Evolutionary conservation across 768 basidiomycete genomes (phyloP).

Genomic region (Suillus bovinus): DNA sequence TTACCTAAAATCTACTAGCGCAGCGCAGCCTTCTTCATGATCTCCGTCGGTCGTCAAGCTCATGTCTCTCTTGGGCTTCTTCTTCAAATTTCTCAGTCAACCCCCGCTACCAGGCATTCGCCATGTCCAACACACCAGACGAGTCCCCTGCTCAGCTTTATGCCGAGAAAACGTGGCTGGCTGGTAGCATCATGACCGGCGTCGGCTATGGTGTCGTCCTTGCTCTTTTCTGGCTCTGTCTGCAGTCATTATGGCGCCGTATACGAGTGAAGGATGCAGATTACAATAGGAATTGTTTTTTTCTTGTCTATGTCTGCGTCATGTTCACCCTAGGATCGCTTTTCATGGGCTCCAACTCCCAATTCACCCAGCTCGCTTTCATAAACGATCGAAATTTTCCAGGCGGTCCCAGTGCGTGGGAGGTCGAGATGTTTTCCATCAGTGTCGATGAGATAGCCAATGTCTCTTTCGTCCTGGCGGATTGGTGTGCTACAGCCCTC

Average conservation of each 20-base stretch:
- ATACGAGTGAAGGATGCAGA: conserved; percentile 17
- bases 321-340: conserved; percentile 27
- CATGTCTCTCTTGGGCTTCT: background rate
- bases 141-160: conserved; percentile 15
- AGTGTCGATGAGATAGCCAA: conserved; percentile 24
- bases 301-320: conserved; percentile 25
- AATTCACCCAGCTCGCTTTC: conserved; percentile 32
- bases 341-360: conserved; percentile 26
- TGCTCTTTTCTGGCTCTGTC: conserved; percentile 26
- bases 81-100: background rate
- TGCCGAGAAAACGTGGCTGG: conserved; percentile 31
- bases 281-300: conserved; percentile 18
- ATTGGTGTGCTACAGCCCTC: conserved; percentile 29
- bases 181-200: conserved; percentile 27
- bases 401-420: conserved; percentile 26
- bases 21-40: background rate
- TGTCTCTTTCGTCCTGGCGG: conserved; percentile 28
- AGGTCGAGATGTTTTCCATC: conserved; percentile 30
- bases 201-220: conserved; percentile 28
- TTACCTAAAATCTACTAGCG: no score
- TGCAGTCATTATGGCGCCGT: conserved; percentile 19
- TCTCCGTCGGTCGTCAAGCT: background rate
- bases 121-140: conserved; percentile 11
- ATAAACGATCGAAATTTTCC: conserved; percentile 28
- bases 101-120: background rate